Conservation (phyloP, 257 asterid species). For the Marsdenia floribunda region DNA sequence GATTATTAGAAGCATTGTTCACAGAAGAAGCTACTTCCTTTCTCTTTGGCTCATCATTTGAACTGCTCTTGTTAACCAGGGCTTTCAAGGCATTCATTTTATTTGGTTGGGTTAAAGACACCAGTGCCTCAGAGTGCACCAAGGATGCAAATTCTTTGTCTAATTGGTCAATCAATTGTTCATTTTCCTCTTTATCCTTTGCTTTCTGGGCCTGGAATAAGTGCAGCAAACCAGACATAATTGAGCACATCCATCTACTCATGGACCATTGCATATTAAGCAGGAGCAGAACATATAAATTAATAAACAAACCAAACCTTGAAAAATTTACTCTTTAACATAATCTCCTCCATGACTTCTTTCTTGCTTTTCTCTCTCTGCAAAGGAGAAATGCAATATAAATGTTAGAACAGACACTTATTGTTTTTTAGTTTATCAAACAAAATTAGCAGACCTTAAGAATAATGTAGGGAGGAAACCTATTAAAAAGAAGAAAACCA, state of each 20-base stretch:
- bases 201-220: conserved; percentile 85
- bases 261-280: conserved; percentile 15
- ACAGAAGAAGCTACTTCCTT: conserved; percentile 27
- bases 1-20: conserved; percentile 34
- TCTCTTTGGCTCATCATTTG: conserved; percentile 39
- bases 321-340: conserved; percentile 81
- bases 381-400: conserved; percentile 19
- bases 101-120: conserved; percentile 70
- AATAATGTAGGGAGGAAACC: background rate
- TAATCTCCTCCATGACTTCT: conserved; percentile 92
- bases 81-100: conserved; percentile 69
- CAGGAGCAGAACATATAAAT: conserved; percentile 9
- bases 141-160: conserved; percentile 71
- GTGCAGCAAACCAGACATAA: conserved; percentile 15
- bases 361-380: conserved; percentile 91
- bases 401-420: conserved; percentile 21
- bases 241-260: background rate
- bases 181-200: conserved; percentile 87
- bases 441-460: background rate
- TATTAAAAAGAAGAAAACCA: background rate
- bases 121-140: conserved; percentile 68
- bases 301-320: conserved; percentile 50
- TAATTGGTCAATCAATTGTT: conserved; percentile 59
- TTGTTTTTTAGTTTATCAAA: background rate
- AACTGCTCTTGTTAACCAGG: conserved; percentile 46